A percentile compares a stretch with the other conserved stretches of the same genome.
phyloP scores from a whole-genome alignment of 257 asterid genomes.

The Capsicum baccatum region DNA sequence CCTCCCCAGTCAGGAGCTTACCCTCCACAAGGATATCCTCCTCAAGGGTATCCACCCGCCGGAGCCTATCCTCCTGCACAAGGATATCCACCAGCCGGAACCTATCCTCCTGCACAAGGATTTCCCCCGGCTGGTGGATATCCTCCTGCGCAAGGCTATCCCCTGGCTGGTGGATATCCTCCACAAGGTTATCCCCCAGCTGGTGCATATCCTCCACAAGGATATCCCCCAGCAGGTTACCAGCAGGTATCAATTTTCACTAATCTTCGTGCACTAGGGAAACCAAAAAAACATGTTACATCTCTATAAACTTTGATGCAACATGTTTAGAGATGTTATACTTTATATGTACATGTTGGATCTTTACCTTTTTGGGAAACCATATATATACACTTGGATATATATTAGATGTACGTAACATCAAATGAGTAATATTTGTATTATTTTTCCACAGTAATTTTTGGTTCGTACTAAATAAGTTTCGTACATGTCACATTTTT shows the following conservation, averaged over 20 bases:
- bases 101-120: background rate
- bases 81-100: background rate
- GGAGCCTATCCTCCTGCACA: background rate
- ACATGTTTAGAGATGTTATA: background rate
- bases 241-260: background rate
- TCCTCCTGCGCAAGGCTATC: background rate
- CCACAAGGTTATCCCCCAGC: background rate
- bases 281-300: background rate
- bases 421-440: background rate
- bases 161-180: background rate
- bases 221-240: conserved; percentile 2
- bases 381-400: background rate
- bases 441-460: background rate
- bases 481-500: background rate
- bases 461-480: background rate
- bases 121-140: background rate
- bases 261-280: background rate
- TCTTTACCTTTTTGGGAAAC: background rate
- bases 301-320: background rate
- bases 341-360: background rate
- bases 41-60: background rate
- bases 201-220: conserved; percentile 20
- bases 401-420: background rate
- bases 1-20: background rate
- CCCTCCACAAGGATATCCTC: background rate